Evolutionary conservation across 1,284 basidiomycete genomes (phyloP), one percentile per base, ranked within the genome.

Genomic region (Cronartium quercuum): DNA sequence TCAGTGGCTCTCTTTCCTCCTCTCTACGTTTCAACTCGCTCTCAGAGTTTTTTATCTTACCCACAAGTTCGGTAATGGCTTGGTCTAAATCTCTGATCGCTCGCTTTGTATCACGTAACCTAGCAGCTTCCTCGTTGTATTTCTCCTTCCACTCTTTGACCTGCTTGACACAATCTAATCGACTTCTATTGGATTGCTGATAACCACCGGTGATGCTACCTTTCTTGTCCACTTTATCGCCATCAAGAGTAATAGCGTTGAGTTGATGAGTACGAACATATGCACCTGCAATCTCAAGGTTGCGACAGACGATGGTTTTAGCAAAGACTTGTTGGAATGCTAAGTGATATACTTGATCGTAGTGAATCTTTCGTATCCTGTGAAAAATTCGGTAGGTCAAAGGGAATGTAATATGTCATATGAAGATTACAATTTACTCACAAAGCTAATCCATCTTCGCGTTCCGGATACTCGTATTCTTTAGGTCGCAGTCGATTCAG

Each of bases 271-370:
- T 91, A 80, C 95, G 91, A 64, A 95, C 93, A 82, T 98, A 98
- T 6, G 92, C 91, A 4, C 93, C 91, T 7, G 94, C 95, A 78
- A 94, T 90, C 10, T 90, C 89, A 74, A 99, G 87, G 80, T 95
- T 92, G 41, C 90, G 87, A 81, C 95, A 98, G 44, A 99, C 91
- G 82, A 95, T 93, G 0, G 94, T 98, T 82, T 93, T 93, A 41
- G 94, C 94, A 79, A 99, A 99, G n/a, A 98, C 93, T 81, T 98
- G 95, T 80, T 94, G 89, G 82, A 98, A 92, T 0, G 96, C 96
- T 78, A 91, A 90, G 55, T 86, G 84, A 80, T 90, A 90, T 18
- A 82, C 82, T 1, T 84, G 84, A 77, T 94, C 89, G 80, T 89
- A 98, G 2, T 85, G 85, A 73, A 99, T 86, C 82, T 94, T 94